These are phyloP conservation scores for Linnemannia exigua DNA, from an alignment of 192 early-diverging fungal species.

Conservation along the genomic window DNA sequence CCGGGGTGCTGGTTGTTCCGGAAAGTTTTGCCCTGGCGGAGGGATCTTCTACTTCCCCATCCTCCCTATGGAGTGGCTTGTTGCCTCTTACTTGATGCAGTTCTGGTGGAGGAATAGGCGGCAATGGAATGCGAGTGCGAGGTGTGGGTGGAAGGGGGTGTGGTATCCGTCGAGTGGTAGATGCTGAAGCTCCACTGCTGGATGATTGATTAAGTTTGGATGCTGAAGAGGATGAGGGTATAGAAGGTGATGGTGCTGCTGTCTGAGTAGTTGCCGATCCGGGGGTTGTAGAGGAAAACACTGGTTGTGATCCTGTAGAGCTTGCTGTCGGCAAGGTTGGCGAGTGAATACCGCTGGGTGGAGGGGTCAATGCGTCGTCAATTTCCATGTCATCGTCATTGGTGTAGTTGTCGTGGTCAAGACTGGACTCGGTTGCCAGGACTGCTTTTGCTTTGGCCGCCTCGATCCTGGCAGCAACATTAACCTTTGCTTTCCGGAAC, in stretches of 20 bases:
- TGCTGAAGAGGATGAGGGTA: conserved; percentile 18
- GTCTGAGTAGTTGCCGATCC: not conserved
- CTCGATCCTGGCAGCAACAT: conserved; percentile 50
- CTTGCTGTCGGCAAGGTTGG: conserved; percentile 15
- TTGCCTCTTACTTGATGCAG: conserved; percentile 51
- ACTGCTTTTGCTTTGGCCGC: conserved; percentile 47
- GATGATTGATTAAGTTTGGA: conserved; percentile 17
- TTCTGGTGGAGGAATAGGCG: conserved; percentile 40
- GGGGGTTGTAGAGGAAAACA: conserved; percentile 7
- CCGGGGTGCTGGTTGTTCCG: not conserved
- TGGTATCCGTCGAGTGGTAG: conserved; percentile 25
- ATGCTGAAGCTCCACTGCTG: not conserved
- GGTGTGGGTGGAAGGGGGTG: conserved; percentile 48
- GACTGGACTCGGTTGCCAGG: conserved; percentile 33
- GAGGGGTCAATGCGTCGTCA: conserved; percentile 58
- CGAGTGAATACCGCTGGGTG: conserved; percentile 39
- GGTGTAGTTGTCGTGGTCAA: conserved; percentile 43
- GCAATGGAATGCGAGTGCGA: conserved; percentile 46
- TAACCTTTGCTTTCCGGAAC: conserved; percentile 43
- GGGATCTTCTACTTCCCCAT: conserved; percentile 29
- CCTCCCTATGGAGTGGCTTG: conserved; percentile 34
- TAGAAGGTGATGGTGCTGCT: conserved; percentile 1
- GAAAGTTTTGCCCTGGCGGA: not conserved
- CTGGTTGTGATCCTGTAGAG: conserved; percentile 22
- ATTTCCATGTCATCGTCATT: conserved; percentile 64